Conservation (phyloP, 164 flowering plant genomes). For the Stephania yunnanensis region DNA sequence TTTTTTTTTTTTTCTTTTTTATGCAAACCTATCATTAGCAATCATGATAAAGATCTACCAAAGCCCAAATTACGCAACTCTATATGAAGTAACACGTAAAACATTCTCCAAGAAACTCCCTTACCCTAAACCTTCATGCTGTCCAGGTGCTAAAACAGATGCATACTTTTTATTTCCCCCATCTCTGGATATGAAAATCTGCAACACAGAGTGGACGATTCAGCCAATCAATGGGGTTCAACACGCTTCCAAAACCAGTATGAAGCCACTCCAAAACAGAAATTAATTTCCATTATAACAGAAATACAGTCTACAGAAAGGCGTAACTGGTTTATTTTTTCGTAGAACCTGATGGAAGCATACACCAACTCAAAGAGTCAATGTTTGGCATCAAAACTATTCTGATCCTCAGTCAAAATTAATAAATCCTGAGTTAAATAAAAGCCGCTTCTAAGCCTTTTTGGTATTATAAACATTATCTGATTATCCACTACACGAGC, state of each 20-base stretch:
- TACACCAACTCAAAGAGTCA: no score
- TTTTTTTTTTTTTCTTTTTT: neutral
- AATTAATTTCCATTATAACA: neutral
- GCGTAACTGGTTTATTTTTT: neutral
- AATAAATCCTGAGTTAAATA: neutral
- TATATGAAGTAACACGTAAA: neutral
- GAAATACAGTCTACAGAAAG: neutral
- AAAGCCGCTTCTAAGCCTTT: neutral
- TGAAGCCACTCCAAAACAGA: neutral
- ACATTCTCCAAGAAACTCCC: slow-evolving; percentile 14
- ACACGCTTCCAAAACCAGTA: neutral
- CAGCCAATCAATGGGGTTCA: neutral
- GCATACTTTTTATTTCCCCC: slow-evolving; percentile 84
- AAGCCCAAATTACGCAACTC: neutral
- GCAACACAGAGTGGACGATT: slow-evolving; percentile 21
- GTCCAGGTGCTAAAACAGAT: slow-evolving; percentile 95
- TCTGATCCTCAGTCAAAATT: no score
- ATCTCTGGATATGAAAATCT: slow-evolving; percentile 95
- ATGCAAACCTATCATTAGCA: neutral
- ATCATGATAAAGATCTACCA: neutral
- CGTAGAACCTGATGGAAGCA: neutral
- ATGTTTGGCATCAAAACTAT: no score
- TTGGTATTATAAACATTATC: neutral
- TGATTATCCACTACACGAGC: neutral
- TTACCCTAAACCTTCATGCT: slow-evolving; percentile 93